These are phyloP conservation scores for Garcia nutans DNA, from an alignment of 345 rosid genomes.

Conservation along the genomic window DNA sequence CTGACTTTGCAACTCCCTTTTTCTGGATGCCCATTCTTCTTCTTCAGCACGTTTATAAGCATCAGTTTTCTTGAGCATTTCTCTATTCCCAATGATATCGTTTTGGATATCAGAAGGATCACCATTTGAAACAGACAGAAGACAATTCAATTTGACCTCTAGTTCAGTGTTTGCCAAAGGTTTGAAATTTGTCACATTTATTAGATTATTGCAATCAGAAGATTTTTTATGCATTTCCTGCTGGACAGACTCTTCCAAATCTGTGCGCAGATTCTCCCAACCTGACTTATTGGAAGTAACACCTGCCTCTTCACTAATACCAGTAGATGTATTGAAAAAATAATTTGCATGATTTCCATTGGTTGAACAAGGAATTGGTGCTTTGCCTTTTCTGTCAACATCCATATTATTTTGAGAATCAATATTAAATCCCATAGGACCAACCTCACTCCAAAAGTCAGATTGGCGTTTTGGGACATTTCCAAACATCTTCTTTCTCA, in stretches of 20 bases:
- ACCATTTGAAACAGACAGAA: neutral
- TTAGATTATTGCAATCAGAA: neutral
- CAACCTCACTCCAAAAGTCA: neutral
- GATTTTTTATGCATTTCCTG: neutral
- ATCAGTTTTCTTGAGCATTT: conserved; percentile 22
- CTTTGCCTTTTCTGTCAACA: neutral
- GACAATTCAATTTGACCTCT: neutral
- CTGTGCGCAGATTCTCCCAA: neutral
- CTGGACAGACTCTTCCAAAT: neutral
- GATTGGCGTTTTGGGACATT: neutral
- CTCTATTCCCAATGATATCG: conserved; percentile 13
- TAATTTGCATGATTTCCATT: neutral
- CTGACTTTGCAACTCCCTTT: conserved; percentile 18
- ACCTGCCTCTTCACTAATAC: neutral
- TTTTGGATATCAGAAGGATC: conserved; percentile 1
- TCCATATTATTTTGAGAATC: neutral
- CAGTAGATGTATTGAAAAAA: neutral
- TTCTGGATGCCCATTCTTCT: conserved; percentile 23
- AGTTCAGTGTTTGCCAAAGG: neutral
- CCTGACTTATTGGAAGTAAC: neutral
- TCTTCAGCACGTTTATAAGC: conserved; percentile 23
- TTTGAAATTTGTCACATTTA: neutral
- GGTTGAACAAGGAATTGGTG: neutral
- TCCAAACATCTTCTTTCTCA: conserved; percentile 11
- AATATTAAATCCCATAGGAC: neutral